Evolutionary conservation across 257 asterid species (phyloP).

Genomic region (Ballota nigra): DNA sequence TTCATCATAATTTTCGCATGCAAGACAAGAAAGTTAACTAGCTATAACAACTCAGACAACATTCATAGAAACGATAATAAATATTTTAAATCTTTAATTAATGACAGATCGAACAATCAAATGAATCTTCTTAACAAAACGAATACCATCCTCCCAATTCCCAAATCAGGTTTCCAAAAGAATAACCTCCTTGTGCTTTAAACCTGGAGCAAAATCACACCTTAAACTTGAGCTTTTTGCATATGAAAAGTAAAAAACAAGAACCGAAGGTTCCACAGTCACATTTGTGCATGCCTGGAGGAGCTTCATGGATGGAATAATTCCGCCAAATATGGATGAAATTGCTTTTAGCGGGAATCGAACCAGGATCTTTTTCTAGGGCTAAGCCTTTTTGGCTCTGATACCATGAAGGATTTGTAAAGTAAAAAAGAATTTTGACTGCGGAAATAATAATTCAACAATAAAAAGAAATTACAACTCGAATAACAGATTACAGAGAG

Average conservation of each 20-base stretch:
- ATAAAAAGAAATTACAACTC: too few relatives aligned
- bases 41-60: neutral
- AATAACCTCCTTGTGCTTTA: constrained; percentile 26
- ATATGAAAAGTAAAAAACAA: constrained; percentile 21
- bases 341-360: too few relatives aligned
- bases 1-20: too few relatives aligned
- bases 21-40: neutral
- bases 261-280: constrained; percentile 27
- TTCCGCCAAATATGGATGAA: too few relatives aligned
- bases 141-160: constrained; percentile 39
- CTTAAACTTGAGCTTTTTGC: constrained; percentile 26
- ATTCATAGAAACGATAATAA: neutral
- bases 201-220: constrained; percentile 27
- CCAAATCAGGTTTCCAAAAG: constrained; percentile 42
- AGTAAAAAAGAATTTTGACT: too few relatives aligned
- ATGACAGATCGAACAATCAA: constrained; percentile 30
- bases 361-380: too few relatives aligned
- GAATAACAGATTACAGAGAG: too few relatives aligned
- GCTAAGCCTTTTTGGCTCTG: too few relatives aligned
- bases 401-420: too few relatives aligned
- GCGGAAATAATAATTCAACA: too few relatives aligned
- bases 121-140: constrained; percentile 34
- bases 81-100: neutral
- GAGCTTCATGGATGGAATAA: too few relatives aligned
- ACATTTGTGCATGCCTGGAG: constrained; percentile 15